Base-by-base conservation (phyloP, 257 asterid genomes). In the Anisodus tanguticus region DNA sequence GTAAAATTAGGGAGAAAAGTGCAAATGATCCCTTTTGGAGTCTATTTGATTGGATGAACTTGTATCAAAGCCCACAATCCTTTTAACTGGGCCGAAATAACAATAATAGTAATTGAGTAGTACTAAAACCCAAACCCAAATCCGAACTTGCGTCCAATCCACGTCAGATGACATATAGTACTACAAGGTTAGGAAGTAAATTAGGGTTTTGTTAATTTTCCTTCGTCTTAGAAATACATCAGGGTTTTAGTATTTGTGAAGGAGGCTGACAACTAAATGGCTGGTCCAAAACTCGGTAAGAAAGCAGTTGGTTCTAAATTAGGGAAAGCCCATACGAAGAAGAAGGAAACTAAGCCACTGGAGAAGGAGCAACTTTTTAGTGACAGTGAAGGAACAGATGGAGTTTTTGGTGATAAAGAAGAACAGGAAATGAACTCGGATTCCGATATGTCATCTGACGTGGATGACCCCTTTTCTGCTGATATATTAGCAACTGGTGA, bases 401-500 rank as follows among this genome's bases (percentile, higher is more conserved):
- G 71, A 58, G 64, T 9, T 16, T 0, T 58, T 7, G 84, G 88
- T 49, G 93, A 89, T 67, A 87, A 22, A 53, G 93, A 93, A 82
- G 92, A 90, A 78, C 85, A 62, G 60, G 90, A 59, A 79, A 79
- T 59, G 19, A 88, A 87, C 69, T 86, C 97, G n/a, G 92, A 88
- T 64, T 94, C 94, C 62, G 97, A 91, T 3, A 87, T 93, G 86
- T 95, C 95, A 6, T 91, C 97, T 6, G 94, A 86, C 17, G 95
- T 91, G 19, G 98, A 95, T 83, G 98, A 94, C 79, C 92, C 93
- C 0, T 88, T 91, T 83, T 92, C 95, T 39, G 85, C 82, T 47
- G 97, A 95, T 83, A 90, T 95, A 85, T 92, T 95, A 74, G 88
- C 83, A 84, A 93, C 90, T 81, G 84, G 88, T 90, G 97, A 90